Percentiles rank a stretch among this genome's conserved stretches.
phyloP scores from a whole-genome alignment of 805 yeast genomes.

The Dipodascopsis tothii region DNA sequence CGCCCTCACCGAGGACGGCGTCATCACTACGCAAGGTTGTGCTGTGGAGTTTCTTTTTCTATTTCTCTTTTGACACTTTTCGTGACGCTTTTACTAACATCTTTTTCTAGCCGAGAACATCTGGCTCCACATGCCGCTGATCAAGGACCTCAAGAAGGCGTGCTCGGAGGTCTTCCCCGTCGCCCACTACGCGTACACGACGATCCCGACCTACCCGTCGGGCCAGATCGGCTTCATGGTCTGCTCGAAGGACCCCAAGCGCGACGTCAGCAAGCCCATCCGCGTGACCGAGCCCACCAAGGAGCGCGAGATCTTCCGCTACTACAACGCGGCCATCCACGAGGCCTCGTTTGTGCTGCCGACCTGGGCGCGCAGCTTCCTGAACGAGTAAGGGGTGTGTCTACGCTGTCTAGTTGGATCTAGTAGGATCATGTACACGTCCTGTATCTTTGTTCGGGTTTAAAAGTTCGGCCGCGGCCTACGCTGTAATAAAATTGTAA shows the following conservation, averaged over 20 bases:
- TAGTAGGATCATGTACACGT: neutral
- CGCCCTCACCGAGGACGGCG: conserved; percentile 91
- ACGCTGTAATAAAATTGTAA: neutral
- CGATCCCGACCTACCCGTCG: conserved; percentile 94
- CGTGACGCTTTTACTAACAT: conserved; percentile 25
- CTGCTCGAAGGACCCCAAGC: conserved; percentile 65
- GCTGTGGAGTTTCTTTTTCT: conserved; percentile 23
- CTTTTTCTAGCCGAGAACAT: conserved; percentile 59
- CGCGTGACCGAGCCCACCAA: conserved; percentile 56
- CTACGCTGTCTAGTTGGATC: neutral
- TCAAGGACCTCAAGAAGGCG: conserved; percentile 71
- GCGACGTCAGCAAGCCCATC: conserved; percentile 60
- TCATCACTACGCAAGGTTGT: conserved; percentile 73
- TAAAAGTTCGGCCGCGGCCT: neutral
- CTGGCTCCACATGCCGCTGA: conserved; percentile 83
- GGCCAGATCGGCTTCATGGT: conserved; percentile 99
- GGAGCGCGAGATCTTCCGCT: conserved; percentile 60
- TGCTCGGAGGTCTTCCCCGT: conserved; percentile 82
- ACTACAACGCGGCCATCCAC: conserved; percentile 80
- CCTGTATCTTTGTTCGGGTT: neutral
- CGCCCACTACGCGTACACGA: conserved; percentile 82
- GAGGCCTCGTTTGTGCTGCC: conserved; percentile 86
- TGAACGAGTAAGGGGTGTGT: conserved; percentile 26
- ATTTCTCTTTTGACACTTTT: neutral
- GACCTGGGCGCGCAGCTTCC: conserved; percentile 67